Evolutionary conservation across 495 filamentous ascomycete species (phyloP), one percentile per base, ranked within the genome.

Genomic region (Peziza echinospora): DNA sequence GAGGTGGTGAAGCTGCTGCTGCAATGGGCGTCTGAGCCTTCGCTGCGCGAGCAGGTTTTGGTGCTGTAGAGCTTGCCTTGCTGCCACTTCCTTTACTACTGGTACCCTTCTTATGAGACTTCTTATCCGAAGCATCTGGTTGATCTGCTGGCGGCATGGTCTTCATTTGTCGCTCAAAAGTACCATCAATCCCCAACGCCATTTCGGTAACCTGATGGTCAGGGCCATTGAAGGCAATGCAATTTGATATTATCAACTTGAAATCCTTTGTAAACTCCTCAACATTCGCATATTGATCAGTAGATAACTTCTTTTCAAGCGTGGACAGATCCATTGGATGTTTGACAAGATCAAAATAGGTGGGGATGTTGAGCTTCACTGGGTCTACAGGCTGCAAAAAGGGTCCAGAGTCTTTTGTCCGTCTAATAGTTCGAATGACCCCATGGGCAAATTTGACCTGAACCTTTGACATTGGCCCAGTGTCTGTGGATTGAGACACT

Each of bases 261-360:
- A 93, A 69, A 53, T 96, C 91, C 13, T 66, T 63, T 26, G 76
- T 66, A 54, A 86, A 73, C 13, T 68, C 76, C 39, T 77, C 69
- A 2, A 82, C 61, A 7, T 66, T 69, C 5, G 56, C 42, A 56
- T 94, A 96, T 42, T 68, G 59, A 17, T 60, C 50, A 19, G 45
- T 46, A 39, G 69, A 65, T 5, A 96, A 63, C 51, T 82, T 85
- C 28, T 58, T 64, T 52, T 96, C 89, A 58, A 96, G 82, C 2
- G 75, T 78, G 41, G 67, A 68, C 10, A 97, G 69, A 58, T 94
- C 89, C 68, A 87, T 83, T 0, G 86, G 84, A 0, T 75, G 67
- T 19, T 71, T 70, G 50, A 97, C 71, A 51, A 82, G 72, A 2
- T 69, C 66, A 2, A 64, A 66, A 59, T 97, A 97, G 24, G 65